Conservation (phyloP, 78 protist species). For the Pigoraptor vietnamica region DNA sequence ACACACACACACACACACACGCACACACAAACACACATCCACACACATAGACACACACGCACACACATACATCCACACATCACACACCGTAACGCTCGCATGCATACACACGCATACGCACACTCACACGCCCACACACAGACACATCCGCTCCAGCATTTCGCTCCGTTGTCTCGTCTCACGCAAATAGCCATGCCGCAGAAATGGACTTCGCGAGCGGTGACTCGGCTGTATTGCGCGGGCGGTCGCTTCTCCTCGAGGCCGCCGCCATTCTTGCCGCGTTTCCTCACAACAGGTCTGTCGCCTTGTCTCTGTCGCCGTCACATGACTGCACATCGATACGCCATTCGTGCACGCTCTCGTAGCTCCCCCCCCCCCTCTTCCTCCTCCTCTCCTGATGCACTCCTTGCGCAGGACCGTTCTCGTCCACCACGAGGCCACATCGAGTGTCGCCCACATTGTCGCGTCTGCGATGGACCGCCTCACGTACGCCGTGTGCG, state of each 20-base stretch:
- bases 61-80: no score
- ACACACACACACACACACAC: no score
- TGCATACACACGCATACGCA: neutral
- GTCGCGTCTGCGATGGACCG: neutral
- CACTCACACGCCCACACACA: neutral
- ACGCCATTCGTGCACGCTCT: no score
- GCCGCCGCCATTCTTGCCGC: no score
- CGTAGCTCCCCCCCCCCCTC: no score
- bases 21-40: no score
- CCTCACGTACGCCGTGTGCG: neutral
- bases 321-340: no score
- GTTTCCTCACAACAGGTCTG: no score
- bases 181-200: neutral
- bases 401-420: neutral
- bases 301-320: neutral
- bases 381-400: no score
- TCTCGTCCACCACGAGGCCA: neutral
- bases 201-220: neutral
- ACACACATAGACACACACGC: no score
- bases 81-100: neutral
- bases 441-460: neutral
- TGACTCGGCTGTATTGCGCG: neutral
- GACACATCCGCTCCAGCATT: neutral
- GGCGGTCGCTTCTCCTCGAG: neutral
- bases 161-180: neutral